Percentiles rank a stretch among this genome's conserved stretches.
Conservation (phyloP, 345 rosid species). For the Barbarea vulgaris region DNA sequence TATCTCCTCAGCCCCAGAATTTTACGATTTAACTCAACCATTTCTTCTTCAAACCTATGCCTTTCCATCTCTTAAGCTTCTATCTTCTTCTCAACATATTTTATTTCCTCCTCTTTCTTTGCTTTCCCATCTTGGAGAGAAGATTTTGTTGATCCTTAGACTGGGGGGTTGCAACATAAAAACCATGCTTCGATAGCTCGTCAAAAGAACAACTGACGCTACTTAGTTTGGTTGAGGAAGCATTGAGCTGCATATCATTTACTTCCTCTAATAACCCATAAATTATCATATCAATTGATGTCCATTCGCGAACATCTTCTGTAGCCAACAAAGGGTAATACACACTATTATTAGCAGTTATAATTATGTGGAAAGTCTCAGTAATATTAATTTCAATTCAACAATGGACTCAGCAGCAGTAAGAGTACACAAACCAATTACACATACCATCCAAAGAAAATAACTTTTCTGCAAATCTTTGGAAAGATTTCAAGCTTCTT, state of each 20-base stretch:
- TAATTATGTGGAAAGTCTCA: too few species aligned
- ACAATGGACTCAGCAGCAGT: too few species aligned
- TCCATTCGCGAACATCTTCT: constrained; percentile 67
- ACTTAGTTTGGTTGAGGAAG: too few species aligned
- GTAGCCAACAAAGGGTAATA: constrained; percentile 53
- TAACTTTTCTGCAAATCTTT: constrained; percentile 44
- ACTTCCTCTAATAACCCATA: constrained; percentile 59
- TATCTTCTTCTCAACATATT: constrained; percentile 41
- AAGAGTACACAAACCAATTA: background rate
- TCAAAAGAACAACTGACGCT: constrained; percentile 53
- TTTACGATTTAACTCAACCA: constrained; percentile 42
- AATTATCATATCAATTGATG: constrained; percentile 70
- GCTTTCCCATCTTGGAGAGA: constrained; percentile 46
- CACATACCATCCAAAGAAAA: constrained; percentile 45
- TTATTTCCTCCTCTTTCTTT: constrained; percentile 38
- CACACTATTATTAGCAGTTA: too few species aligned
- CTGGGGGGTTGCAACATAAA: constrained; percentile 49
- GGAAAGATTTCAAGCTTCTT: constrained; percentile 46
- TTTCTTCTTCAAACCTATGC: constrained; percentile 38
- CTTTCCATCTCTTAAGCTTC: constrained; percentile 25
- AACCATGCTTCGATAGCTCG: constrained; percentile 65
- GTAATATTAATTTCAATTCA: too few species aligned
- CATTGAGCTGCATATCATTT: constrained; percentile 35
- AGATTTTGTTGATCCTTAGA: constrained; percentile 47
- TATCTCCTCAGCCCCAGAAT: constrained; percentile 46